Percentiles rank a stretch among this genome's conserved stretches.
These are phyloP conservation scores for Lasiodiplodia citricola DNA, from an alignment of 2,329 filamentous ascomycete species.

Conservation along the genomic window DNA sequence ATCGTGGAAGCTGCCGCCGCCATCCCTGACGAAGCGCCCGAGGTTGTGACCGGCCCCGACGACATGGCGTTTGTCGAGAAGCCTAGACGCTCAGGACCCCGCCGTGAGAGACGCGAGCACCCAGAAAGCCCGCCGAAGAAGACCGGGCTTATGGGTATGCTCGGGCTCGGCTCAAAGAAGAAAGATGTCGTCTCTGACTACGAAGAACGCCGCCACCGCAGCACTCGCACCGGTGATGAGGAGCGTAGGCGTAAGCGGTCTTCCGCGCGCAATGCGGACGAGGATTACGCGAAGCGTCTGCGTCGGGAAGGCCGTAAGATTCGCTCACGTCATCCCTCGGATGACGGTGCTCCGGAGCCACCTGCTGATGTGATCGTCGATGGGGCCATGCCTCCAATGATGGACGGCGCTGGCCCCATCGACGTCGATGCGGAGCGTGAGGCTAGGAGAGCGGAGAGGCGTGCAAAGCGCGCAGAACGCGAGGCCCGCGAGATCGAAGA, in stretches of 20 bases:
- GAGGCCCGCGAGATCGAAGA: constrained; percentile 22
- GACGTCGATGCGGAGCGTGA: constrained; percentile 32
- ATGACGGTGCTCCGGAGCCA: neutral
- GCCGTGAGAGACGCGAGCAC: constrained; percentile 64
- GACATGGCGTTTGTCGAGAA: constrained; percentile 59
- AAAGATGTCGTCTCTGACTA: constrained; percentile 35
- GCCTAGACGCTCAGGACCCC: constrained; percentile 48
- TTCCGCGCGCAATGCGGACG: constrained; percentile 39
- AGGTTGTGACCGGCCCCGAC: constrained; percentile 53
- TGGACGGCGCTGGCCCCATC: neutral
- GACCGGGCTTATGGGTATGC: constrained; percentile 62
- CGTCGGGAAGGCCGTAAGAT: constrained; percentile 23
- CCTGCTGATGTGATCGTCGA: neutral
- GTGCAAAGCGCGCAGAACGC: constrained; percentile 38
- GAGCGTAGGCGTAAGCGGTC: constrained; percentile 44
- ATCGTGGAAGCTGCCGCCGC: constrained; percentile 45
- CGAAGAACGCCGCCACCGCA: constrained; percentile 40
- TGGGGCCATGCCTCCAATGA: neutral
- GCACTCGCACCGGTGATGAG: constrained; percentile 44
- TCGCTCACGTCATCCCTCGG: constrained; percentile 1
- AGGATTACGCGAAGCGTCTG: constrained; percentile 33
- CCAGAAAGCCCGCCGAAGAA: constrained; percentile 61
- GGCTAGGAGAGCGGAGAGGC: constrained; percentile 42
- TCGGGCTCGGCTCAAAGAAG: constrained; percentile 48
- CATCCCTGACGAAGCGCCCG: constrained; percentile 46